phyloP scores from a whole-genome alignment of 2,329 filamentous ascomycete genomes.

The Xylariaceae sp. region DNA sequence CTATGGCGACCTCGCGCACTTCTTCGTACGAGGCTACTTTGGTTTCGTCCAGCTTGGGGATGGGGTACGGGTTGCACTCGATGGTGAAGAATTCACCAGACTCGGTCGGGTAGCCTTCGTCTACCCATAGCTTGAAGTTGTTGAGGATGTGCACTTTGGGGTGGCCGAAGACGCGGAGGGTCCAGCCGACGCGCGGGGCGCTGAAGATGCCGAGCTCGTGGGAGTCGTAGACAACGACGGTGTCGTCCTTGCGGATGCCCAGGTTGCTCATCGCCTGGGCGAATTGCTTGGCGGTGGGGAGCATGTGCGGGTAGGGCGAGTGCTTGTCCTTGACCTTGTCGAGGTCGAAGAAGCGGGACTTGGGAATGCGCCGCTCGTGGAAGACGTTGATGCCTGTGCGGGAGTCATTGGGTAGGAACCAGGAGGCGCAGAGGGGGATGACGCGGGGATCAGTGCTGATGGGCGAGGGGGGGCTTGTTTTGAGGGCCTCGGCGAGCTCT shows the following conservation, averaged over 20 bases:
- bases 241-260: slow-evolving; percentile 82
- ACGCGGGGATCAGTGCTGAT: slow-evolving; percentile 79
- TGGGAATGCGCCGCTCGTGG: slow-evolving; percentile 76
- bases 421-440: slow-evolving; percentile 85
- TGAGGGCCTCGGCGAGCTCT: slow-evolving; percentile 75
- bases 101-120: slow-evolving; percentile 76
- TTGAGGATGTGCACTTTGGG: slow-evolving; percentile 83
- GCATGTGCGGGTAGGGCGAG: slow-evolving; percentile 94
- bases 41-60: slow-evolving; percentile 54
- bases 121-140: slow-evolving; percentile 93
- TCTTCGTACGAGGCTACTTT: slow-evolving; percentile 80
- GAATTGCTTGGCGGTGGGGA: slow-evolving; percentile 76
- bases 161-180: slow-evolving; percentile 84
- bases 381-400: slow-evolving; percentile 79
- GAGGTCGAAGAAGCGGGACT: slow-evolving; percentile 92
- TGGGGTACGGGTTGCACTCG: slow-evolving; percentile 61
- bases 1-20: slow-evolving; percentile 69
- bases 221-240: slow-evolving; percentile 89
- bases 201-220: slow-evolving; percentile 91
- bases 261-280: slow-evolving; percentile 83
- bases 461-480: slow-evolving; percentile 73
- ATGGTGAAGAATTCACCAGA: slow-evolving; percentile 68
- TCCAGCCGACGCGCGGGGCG: slow-evolving; percentile 92
- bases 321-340: slow-evolving; percentile 84
- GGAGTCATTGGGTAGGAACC: slow-evolving; percentile 93